Conservation (phyloP, 1,284 basidiomycete genomes). For the Leccinum pachyderme region DNA sequence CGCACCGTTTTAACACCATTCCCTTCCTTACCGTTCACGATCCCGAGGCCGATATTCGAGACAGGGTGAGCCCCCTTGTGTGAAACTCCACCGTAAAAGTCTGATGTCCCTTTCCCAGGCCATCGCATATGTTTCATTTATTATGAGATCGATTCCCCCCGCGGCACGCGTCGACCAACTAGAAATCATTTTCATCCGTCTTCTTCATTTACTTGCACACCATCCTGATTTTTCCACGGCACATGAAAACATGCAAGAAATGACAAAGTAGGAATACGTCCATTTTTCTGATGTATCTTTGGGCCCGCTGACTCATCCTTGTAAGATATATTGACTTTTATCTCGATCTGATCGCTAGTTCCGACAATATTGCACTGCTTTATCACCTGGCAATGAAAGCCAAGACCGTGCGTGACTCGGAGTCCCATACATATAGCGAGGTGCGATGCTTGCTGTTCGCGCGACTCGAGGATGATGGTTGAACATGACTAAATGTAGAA, state of each 20-base stretch:
- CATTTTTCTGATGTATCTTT: background rate
- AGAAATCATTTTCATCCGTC: constrained; percentile 81
- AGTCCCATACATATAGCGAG: constrained; percentile 64
- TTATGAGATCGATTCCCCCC: constrained; percentile 48
- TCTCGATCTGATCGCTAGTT: constrained; percentile 69
- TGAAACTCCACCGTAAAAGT: background rate
- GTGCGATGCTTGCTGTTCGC: constrained; percentile 38
- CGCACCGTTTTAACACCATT: constrained; percentile 76
- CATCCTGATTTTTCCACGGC: constrained; percentile 84
- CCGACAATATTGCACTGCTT: constrained; percentile 81
- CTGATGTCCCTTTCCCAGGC: constrained; percentile 41
- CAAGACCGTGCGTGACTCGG: constrained; percentile 83
- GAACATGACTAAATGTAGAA: constrained; percentile 68
- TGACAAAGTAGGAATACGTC: constrained; percentile 57
- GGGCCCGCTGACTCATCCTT: background rate
- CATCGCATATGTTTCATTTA: constrained; percentile 51
- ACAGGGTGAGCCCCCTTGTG: constrained; percentile 41
- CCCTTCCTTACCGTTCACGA: constrained; percentile 90
- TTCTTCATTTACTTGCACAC: constrained; percentile 87
- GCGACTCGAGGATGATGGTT: background rate
- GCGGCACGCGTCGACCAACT: constrained; percentile 66
- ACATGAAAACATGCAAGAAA: constrained; percentile 65
- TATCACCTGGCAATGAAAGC: constrained; percentile 81
- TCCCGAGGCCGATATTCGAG: constrained; percentile 80
- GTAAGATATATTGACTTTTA: constrained; percentile 88